Conservation (phyloP, 345 rosid genomes). For the Linum tenue region DNA sequence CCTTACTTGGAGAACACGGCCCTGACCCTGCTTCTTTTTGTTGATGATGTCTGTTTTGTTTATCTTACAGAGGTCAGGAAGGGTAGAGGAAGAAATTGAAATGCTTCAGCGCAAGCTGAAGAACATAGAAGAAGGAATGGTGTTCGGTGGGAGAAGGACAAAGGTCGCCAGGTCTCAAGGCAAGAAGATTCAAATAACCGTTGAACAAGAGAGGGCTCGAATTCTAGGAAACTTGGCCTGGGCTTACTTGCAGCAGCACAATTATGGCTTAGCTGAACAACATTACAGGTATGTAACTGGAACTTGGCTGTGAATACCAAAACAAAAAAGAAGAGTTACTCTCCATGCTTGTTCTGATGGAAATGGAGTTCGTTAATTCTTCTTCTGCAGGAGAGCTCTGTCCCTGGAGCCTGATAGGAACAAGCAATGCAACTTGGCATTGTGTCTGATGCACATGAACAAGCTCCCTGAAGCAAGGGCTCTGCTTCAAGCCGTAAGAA, state of each 20-base stretch:
- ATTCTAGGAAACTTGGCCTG: conserved; percentile 78
- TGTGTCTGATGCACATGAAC: conserved; percentile 67
- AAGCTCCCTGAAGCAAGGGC: conserved; percentile 57
- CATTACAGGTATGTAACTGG: conserved; percentile 41
- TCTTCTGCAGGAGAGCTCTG: conserved; percentile 49
- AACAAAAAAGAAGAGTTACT: background rate
- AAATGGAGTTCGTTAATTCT: too few species aligned
- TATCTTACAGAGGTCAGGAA: conserved; percentile 58
- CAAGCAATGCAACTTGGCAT: conserved; percentile 65
- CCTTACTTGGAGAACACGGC: background rate
- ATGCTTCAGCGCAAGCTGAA: conserved; percentile 59
- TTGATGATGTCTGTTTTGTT: background rate
- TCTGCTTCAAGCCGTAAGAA: conserved; percentile 43
- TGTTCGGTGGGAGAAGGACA: conserved; percentile 41
- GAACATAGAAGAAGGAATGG: conserved; percentile 43
- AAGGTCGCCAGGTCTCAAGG: conserved; percentile 69
- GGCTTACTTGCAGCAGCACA: conserved; percentile 67
- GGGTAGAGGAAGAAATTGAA: conserved; percentile 70
- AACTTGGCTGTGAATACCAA: background rate
- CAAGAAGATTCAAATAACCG: conserved; percentile 49
- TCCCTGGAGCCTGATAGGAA: conserved; percentile 54
- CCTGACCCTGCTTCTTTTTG: too few species aligned
- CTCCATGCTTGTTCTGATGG: background rate
- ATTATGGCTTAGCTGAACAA: conserved; percentile 69
- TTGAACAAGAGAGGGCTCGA: conserved; percentile 72